Conservation (phyloP, 225 moss, liverwort and hornwort species). For the Asterella californica region DNA sequence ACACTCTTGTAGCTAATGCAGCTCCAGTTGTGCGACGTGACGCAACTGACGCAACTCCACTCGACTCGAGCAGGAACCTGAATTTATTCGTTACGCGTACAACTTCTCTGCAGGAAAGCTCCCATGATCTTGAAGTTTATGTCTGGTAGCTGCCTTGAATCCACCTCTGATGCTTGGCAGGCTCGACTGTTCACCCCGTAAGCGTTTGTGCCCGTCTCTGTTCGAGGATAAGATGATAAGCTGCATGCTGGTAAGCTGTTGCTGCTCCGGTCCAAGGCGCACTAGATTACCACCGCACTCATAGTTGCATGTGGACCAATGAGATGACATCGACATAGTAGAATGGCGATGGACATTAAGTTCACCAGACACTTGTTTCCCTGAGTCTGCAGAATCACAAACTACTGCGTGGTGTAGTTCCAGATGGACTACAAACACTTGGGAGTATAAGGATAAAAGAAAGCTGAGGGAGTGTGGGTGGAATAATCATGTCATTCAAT, state of each 20-base stretch:
- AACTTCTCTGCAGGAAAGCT: not conserved
- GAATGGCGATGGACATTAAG: slow-evolving; percentile 4
- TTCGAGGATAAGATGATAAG: not conserved
- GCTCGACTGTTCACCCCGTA: not conserved
- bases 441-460: not conserved
- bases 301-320: not conserved
- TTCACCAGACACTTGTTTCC: not conserved
- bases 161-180: not conserved
- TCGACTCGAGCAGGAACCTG: not conserved
- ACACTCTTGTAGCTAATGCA: not conserved
- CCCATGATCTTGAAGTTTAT: not conserved
- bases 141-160: not conserved
- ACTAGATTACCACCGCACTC: not conserved
- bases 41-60: not conserved
- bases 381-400: not conserved
- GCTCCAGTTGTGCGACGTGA: not conserved
- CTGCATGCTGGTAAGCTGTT: not conserved
- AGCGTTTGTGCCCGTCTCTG: not conserved
- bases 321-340: not conserved
- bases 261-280: not conserved
- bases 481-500: slow-evolving; percentile 19
- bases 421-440: not conserved
- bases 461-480: too few relatives aligned
- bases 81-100: not conserved
- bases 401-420: not conserved